Base-by-base conservation (phyloP, 305 asterid genomes). In the Vinca major region DNA sequence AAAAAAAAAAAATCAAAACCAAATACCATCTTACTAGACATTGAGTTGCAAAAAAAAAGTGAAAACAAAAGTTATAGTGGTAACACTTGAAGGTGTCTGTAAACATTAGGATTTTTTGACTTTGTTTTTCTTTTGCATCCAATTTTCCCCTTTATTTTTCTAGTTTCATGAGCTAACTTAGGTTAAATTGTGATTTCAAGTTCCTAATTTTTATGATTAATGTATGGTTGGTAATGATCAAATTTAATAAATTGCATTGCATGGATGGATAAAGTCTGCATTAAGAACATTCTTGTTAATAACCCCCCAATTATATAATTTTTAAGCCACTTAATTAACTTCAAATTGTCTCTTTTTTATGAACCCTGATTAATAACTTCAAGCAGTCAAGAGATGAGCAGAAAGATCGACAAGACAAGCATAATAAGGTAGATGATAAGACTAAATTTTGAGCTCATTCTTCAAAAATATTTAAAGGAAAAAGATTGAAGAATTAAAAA, bases 351-450 rank as follows among this genome's bases (percentile, higher is more conserved):
- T 14, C 54, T 8, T 51, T 37, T 4, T 50, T 14, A 16, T 8
- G 7, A 19, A 17, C 53, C 14, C 58, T 66, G 33, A 70, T 26
- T 26, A 26, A 52, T 55, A 48, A 5, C 50, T 66, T 76, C 11
- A 1, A 2, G 51, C 70, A 76, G 81, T 56, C 77, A 43, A 76
- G 72, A 70, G 74, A 76, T 66, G 83, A 79, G 4, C 5, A 47
- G 49, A 77, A 69, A 50, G 81, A 73, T 12, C 62, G 72, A 39
- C 68, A 68, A 19, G 79, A 74, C 66, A 70, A 70, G 66, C 54
- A 43, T 20, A 73, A 41, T 41, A 41, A 70, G 75, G 76, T 78
- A 67, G 17, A 43, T 40, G n/a, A 7, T 6, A 2, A 21, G 14
- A 49, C 49, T 40, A 6, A 58, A 65, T 14, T 21, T 47, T 19